Conservation (phyloP, 768 basidiomycete species). For the Kwoniella dejecticola region DNA sequence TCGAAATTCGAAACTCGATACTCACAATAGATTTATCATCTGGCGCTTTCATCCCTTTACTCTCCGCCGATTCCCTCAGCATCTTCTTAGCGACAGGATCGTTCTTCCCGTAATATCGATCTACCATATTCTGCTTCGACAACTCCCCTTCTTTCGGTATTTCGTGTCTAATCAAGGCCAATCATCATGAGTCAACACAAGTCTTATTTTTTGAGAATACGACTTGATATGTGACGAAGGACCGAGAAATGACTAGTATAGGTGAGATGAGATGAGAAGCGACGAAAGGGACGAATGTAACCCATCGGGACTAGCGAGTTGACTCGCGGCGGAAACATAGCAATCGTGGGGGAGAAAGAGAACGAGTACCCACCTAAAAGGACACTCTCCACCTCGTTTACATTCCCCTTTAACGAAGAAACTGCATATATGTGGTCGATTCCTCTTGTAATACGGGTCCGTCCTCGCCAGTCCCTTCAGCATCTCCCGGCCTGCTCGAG, state of each 20-base stretch:
- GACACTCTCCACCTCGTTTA: conserved; percentile 85
- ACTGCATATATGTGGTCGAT: conserved; percentile 87
- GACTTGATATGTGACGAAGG: too few relatives aligned
- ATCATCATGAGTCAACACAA: not conserved
- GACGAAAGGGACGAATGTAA: too few relatives aligned
- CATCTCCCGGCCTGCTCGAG: conserved; percentile 91
- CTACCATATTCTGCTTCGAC: conserved; percentile 88
- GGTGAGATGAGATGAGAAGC: too few relatives aligned
- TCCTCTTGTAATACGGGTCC: conserved; percentile 97
- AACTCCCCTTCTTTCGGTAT: conserved; percentile 78
- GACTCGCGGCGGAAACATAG: not conserved
- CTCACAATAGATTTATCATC: conserved; percentile 83
- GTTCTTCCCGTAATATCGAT: conserved; percentile 87
- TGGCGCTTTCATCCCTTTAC: conserved; percentile 81
- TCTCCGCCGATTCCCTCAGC: conserved; percentile 73
- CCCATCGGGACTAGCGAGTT: too few relatives aligned
- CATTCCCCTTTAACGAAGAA: conserved; percentile 97
- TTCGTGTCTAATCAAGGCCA: conserved; percentile 68
- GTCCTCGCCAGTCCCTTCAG: conserved; percentile 89
- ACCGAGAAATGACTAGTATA: too few relatives aligned
- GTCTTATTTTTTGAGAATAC: too few relatives aligned
- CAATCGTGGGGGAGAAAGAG: too few relatives aligned
- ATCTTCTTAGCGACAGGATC: conserved; percentile 96
- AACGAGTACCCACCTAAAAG: conserved; percentile 65
- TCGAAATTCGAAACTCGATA: too few relatives aligned